Evolutionary conservation across 257 asterid species (phyloP).

Genomic region (Sherardia arvensis): DNA sequence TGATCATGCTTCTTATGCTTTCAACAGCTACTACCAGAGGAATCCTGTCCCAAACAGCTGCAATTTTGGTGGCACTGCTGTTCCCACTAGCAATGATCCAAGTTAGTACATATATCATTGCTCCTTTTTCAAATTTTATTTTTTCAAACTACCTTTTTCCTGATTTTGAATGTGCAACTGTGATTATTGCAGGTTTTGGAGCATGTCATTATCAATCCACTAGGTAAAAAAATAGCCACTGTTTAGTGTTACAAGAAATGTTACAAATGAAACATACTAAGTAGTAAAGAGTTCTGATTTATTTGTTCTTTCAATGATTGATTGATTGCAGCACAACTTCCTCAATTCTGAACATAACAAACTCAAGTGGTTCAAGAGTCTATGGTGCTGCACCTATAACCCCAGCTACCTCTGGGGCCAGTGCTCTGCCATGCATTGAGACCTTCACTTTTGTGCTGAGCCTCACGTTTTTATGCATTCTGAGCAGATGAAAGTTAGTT

Average conservation of each 20-base stretch:
- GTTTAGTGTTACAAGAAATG: background rate
- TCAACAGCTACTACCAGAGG: constrained; percentile 55
- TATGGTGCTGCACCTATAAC: constrained; percentile 64
- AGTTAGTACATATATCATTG: constrained; percentile 29
- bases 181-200: constrained; percentile 53
- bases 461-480: constrained; percentile 10
- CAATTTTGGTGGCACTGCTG: constrained; percentile 61
- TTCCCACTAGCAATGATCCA: constrained; percentile 61
- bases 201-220: constrained; percentile 58
- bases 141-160: background rate
- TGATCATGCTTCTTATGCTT: constrained; percentile 62
- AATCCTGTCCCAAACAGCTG: constrained; percentile 70
- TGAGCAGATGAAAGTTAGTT: background rate
- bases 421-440: constrained; percentile 10
- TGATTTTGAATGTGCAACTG: background rate
- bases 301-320: background rate
- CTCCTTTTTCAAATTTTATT: background rate
- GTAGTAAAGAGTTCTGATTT: background rate
- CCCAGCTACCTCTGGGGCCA: constrained; percentile 42
- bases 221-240: constrained; percentile 44
- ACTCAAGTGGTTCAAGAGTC: constrained; percentile 65
- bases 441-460: constrained; percentile 16
- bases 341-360: constrained; percentile 54
- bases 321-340: constrained; percentile 70
- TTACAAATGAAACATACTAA: background rate